Evolutionary conservation across 148 eudicot species (phyloP), one percentile per base, ranked within the genome.

Genomic region (Vaccinium darrowii): DNA sequence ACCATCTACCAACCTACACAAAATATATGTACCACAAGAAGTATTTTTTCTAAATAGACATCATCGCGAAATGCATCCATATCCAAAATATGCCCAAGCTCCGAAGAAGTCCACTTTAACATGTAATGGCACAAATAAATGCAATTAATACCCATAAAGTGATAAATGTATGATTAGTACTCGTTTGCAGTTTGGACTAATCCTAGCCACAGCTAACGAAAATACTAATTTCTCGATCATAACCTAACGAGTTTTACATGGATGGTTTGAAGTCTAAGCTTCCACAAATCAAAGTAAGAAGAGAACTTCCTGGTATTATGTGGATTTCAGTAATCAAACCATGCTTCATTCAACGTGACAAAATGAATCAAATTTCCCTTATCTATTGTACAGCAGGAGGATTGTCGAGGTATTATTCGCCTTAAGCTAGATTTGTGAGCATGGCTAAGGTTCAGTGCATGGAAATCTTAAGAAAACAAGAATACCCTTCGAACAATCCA

Each of bases 381-480:
- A 7, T 82, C 4, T 10, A 15, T 58, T 13, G 60, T 58, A 60
- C 11, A 82, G 82, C 25, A 78, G 79, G 60, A 27, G 85, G 88
- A 43, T 83, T 82, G 60, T 83, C 88, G 25, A 78, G 81, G 57
- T 86, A 63, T 39, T 86, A 82, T 54, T 69, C 79, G 0, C 83
- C 79, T 1, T 49, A 86, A 78, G 69, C 88, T 2, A 82, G 82
- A 82, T 86, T 67, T 71, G 36, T 60, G 36, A 23, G 85, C 73
- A 78, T 82, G 77, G 54, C n/a, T 0, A 74, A 86, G 88, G 47
- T 78, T 13, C 73, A 27, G 13, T 82, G 83, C 74, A 27, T 86
- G 71, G 85, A 85, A 81, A 81, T 83, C 84, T 86, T 11, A 83
- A 86, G 83, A 86, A 86, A 86, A 72, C 62, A 83, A 79, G 73